phyloP scores from a whole-genome alignment of 306 rosid genomes.

The Corylus heterophylla region DNA sequence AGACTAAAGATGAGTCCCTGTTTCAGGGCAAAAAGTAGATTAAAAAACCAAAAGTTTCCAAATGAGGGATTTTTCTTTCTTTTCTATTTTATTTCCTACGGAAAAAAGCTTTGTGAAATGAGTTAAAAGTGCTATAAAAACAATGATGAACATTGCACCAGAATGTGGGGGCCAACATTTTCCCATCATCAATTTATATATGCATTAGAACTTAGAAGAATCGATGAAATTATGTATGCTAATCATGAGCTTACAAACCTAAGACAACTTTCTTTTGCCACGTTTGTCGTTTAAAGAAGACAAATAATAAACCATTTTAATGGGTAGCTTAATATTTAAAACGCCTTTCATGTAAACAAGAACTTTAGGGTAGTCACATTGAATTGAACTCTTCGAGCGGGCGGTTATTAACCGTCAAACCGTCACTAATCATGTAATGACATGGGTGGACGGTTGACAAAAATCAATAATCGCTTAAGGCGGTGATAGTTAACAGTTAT shows the following conservation, averaged over 20 bases:
- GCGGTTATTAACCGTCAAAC: too few relatives aligned
- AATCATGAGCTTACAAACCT: conserved; percentile 45
- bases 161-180: conserved; percentile 23
- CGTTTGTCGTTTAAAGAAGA: conserved; percentile 57
- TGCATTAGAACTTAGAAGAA: not conserved
- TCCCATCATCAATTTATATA: not conserved
- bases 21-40: conserved; percentile 43
- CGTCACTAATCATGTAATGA: too few relatives aligned
- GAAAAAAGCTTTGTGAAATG: not conserved
- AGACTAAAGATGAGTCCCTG: conserved; percentile 28
- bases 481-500: too few relatives aligned
- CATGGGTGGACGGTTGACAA: too few relatives aligned
- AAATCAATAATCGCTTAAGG: too few relatives aligned
- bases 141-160: conserved; percentile 10
- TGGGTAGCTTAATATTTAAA: conserved; percentile 24
- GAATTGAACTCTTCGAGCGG: too few relatives aligned
- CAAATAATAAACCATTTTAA: conserved; percentile 35
- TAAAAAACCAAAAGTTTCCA: conserved; percentile 22
- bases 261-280: conserved; percentile 52
- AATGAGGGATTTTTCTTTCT: not conserved
- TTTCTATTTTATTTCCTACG: not conserved
- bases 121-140: not conserved
- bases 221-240: conserved; percentile 15
- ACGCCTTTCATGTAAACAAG: conserved; percentile 28
- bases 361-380: not conserved